Conservation (phyloP, 2,329 filamentous ascomycete genomes). For the Stenocarpella maydis region DNA sequence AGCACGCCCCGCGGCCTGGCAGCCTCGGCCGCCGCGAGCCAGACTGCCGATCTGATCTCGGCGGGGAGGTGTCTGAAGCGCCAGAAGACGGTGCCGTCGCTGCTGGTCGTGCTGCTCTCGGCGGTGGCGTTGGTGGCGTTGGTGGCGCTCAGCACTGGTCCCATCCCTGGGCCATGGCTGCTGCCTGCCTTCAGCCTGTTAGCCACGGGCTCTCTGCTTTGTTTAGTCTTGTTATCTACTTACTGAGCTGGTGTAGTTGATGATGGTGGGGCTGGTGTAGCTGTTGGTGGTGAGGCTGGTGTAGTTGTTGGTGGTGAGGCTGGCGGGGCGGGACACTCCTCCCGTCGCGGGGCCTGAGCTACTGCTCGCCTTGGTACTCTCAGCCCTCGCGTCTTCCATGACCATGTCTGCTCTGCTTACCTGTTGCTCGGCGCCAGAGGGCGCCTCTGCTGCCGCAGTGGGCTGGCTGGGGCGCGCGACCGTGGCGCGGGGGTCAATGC, state of each 20-base stretch:
- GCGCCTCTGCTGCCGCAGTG: background rate
- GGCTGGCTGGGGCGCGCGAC: rapidly evolving
- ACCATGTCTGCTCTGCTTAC: too few relatives aligned
- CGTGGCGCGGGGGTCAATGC: background rate
- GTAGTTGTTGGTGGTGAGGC: too few relatives aligned
- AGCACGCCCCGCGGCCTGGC: background rate
- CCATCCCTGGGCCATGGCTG: too few relatives aligned
- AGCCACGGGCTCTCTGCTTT: background rate
- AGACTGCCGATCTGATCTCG: background rate
- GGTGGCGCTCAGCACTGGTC: rapidly evolving
- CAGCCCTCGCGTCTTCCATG: background rate
- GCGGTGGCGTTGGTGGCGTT: too few relatives aligned
- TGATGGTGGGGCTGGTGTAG: too few relatives aligned
- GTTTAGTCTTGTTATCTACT: too few relatives aligned
- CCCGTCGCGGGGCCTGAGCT: background rate
- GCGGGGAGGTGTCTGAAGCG: background rate
- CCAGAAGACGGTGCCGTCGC: background rate
- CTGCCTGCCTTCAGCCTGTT: background rate
- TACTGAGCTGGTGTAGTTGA: too few relatives aligned
- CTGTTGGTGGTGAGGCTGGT: too few relatives aligned
- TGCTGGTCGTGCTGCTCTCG: background rate
- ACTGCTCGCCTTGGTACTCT: background rate
- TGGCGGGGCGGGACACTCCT: too few relatives aligned
- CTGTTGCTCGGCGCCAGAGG: too few relatives aligned
- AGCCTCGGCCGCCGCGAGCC: background rate